phyloP scores from a whole-genome alignment of 2,329 filamentous ascomycete species.

The Metarhizium sp. region DNA sequence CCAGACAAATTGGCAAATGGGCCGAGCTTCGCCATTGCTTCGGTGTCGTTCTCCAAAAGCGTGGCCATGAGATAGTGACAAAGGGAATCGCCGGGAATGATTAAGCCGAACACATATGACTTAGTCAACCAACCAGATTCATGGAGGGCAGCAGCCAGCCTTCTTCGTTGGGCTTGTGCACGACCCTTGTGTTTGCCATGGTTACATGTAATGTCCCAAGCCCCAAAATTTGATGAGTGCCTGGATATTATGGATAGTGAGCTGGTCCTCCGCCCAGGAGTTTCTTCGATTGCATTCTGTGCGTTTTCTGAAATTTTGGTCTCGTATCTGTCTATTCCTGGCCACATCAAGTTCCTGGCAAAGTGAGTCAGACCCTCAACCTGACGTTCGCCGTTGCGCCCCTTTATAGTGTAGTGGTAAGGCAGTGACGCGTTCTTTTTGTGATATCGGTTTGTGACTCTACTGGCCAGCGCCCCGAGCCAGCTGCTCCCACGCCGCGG shows the following conservation, averaged over 20 bases:
- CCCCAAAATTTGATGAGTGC: slow-evolving; percentile 38
- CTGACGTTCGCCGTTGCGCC: slow-evolving; percentile 48
- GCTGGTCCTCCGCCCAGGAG: slow-evolving; percentile 25
- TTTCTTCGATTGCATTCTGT: slow-evolving; percentile 26
- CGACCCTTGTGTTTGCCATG: slow-evolving; percentile 18
- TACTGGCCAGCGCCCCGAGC: slow-evolving; percentile 49
- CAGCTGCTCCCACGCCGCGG: slow-evolving; percentile 28
- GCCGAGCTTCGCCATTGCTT: slow-evolving; percentile 48
- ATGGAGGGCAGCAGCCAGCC: slow-evolving; percentile 48
- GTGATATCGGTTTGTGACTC: slow-evolving; percentile 35
- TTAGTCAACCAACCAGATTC: slow-evolving; percentile 58
- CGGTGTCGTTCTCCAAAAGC: slow-evolving; percentile 53
- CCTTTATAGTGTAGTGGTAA: slow-evolving; percentile 40
- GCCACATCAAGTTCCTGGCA: slow-evolving; percentile 53
- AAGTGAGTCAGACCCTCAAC: slow-evolving; percentile 55
- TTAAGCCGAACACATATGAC: slow-evolving; percentile 55
- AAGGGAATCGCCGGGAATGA: slow-evolving; percentile 54
- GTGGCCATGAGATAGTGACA: slow-evolving; percentile 58
- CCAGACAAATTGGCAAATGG: slow-evolving; percentile 53
- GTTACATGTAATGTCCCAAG: slow-evolving; percentile 26
- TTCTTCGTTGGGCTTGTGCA: slow-evolving; percentile 36
- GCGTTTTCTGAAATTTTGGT: slow-evolving; percentile 39
- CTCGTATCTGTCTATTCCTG: slow-evolving; percentile 44
- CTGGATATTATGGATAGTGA: slow-evolving; percentile 25
- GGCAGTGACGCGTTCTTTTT: slow-evolving; percentile 22